A percentile compares a stretch with the other conserved stretches of the same genome.
These are phyloP conservation scores for Apostasia shenzhenica DNA, from an alignment of 106 monocot genomes.

Conservation along the genomic window DNA sequence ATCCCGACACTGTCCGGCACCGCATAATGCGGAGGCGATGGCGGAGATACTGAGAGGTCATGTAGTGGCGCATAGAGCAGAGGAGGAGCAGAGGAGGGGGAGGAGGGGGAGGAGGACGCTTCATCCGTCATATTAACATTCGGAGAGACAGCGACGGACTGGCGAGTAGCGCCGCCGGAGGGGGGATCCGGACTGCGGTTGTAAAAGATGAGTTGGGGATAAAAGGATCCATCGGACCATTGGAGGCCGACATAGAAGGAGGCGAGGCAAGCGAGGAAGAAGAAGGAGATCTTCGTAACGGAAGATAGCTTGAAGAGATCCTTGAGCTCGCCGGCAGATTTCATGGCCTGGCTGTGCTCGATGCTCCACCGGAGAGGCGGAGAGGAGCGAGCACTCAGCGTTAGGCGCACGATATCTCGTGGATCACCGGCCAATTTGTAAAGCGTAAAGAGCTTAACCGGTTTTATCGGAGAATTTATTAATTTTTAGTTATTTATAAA, in stretches of 20 bases:
- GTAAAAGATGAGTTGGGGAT: constrained; percentile 31
- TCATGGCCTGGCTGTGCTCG: constrained; percentile 1
- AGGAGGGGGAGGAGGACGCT: not conserved
- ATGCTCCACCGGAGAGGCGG: not conserved
- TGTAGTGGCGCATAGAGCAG: not conserved
- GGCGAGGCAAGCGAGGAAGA: constrained; percentile 21
- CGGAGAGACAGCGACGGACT: constrained; percentile 18
- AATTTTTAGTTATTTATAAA: too few species aligned
- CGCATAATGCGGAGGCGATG: constrained; percentile 13
- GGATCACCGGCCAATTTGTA: not conserved
- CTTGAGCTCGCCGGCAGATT: not conserved
- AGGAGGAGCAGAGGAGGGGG: constrained; percentile 8
- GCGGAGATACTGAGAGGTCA: constrained; percentile 4
- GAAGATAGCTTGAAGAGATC: constrained; percentile 14
- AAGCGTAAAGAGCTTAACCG: not conserved
- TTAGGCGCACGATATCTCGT: not conserved
- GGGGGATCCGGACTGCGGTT: not conserved
- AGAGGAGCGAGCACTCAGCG: too few species aligned
- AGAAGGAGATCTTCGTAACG: constrained; percentile 9
- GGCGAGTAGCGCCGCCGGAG: constrained; percentile 1
- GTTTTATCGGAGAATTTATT: not conserved
- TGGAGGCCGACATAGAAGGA: constrained; percentile 47
- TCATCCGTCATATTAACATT: not conserved
- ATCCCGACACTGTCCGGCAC: constrained; percentile 33
- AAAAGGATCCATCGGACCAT: constrained; percentile 24